Base-by-base conservation (phyloP, 2,329 filamentous ascomycete genomes). In the Paecilomyces niveus region DNA sequence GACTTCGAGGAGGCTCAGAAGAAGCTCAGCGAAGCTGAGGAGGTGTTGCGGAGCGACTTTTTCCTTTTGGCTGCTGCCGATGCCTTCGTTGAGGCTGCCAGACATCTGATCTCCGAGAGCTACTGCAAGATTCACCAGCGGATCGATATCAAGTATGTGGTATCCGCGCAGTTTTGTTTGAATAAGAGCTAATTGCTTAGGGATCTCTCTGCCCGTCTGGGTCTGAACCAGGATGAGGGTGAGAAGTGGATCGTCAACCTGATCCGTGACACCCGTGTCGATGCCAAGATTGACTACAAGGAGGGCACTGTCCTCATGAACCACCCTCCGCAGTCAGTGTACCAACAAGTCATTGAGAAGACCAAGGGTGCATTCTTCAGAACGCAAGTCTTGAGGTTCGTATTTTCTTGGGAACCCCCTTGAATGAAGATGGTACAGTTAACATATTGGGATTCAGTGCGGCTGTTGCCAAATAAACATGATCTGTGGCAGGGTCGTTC, bases 221-320 rank as follows among this genome's bases (percentile, higher is more conserved):
- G 93, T 65, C 83, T 99, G 64, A 91, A 89, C 73, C 88, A 92
- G 69, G 91, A 96, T 72, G 94, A 97, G 72, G 94, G 94, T 70
- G 94, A 99, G 86, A 99, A 99, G 83, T 99, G 94, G 94, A 99
- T 99, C 71, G 94, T 99, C 69, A 99, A 99, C 82, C 84, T 99
- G 64, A 99, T 99, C 78, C 89, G 94, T 64, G 94, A 99, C 79
- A 99, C 94, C 24, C 86, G 92, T 63, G 89, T 99, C 63, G 94
- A 99, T 73, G 94, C 94, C 70, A 99, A 99, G 86, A 97, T 97
- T 74, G 94, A 99, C 80, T 97, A 96, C 81, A 91, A 97, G 82
- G 90, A 96, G 79, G 94, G 94, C 72, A 97, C 94, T 57, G 94
- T 99, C 56, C 87, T 97, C 68, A 99, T 99, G 93, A 97, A 99